These are phyloP conservation scores for Prunus davidiana DNA, from an alignment of 306 rosid genomes.

Conservation along the genomic window DNA sequence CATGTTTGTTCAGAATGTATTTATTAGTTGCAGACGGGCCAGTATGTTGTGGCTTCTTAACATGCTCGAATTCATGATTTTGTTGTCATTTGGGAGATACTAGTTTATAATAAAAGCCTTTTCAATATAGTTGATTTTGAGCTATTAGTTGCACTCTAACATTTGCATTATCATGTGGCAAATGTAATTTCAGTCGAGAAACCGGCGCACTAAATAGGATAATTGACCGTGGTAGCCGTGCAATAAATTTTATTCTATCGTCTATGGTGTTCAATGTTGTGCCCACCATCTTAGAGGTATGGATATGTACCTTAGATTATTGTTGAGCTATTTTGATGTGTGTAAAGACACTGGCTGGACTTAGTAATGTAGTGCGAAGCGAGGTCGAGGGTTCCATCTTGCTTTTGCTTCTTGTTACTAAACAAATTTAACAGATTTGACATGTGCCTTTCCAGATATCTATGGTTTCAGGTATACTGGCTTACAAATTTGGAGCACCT, in stretches of 20 bases:
- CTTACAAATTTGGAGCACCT: constrained; percentile 94
- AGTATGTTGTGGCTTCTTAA: not conserved
- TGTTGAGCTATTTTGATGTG: constrained; percentile 18
- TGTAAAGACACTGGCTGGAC: constrained; percentile 10
- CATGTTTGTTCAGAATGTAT: not conserved
- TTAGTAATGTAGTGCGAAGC: not conserved
- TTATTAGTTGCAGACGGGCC: not conserved
- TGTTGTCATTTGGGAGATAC: not conserved
- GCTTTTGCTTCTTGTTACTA: constrained; percentile 32
- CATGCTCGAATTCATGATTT: not conserved
- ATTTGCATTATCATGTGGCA: constrained; percentile 11
- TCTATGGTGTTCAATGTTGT: constrained; percentile 95
- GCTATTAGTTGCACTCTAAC: not conserved
- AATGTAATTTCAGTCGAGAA: constrained; percentile 67
- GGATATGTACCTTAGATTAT: constrained; percentile 22
- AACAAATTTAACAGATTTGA: constrained; percentile 53
- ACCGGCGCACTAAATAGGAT: constrained; percentile 93
- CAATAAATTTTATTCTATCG: constrained; percentile 90
- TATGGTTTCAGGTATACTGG: constrained; percentile 96
- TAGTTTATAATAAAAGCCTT: not conserved
- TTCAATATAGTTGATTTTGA: not conserved
- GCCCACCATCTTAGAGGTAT: constrained; percentile 95
- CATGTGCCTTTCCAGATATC: constrained; percentile 80
- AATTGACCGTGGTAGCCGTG: constrained; percentile 98
- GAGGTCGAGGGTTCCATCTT: constrained; percentile 19